Evolutionary conservation across 2,329 filamentous ascomycete species (phyloP), one percentile per base, ranked within the genome.

Genomic region (Trichoderma atrobrunneum): DNA sequence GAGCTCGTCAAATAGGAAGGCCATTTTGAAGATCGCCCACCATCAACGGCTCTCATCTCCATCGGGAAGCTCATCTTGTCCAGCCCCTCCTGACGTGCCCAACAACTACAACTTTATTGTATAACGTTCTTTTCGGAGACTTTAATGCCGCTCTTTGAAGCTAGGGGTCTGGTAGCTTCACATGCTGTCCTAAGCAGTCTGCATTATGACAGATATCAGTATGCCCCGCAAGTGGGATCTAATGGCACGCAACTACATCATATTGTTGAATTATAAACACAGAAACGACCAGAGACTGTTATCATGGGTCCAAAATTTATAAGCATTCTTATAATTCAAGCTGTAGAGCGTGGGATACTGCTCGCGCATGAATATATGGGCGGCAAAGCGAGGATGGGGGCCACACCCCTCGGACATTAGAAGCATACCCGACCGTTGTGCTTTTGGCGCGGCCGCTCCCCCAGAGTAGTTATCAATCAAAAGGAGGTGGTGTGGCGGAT

Each of bases 11-110:
- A 72, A 59, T 1, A 14, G 64, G 70, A 72, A 68, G 70, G 70
- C 70, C 43, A 36, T 56, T 56, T 30, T 6, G 39, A 39, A 6
- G 70, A 72, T 72, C 70, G 24, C 4, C 56, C 2, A 3, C 48
- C 48, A 14, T 54, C 48, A 54, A 24, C 57, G 57, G 57, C 24
- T 12, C 6, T 14, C n/a, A 30, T 36, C 70, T 63, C 3, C 30
- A 72, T 72, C 43, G 30, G 70, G 70, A 67, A 72, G 63, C 43
- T 72, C 63, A 72, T 72, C 70, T 39, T 56, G 18, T 39, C 51
- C 21, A 16, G 6, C 26, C 68, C 39, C 18, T 21, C 5, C 18
- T 43, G 16, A 43, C 21, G 36, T 21, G 39, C 7, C 51, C n/a
- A 16, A 16, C 21, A 39, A 36, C 16, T 57, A 36, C 32, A 57